A percentile compares a stretch with the other conserved stretches of the same genome.
These are phyloP conservation scores for Colletotrichum lindemuthianum DNA, from an alignment of 2,329 filamentous ascomycete species.

Conservation along the genomic window DNA sequence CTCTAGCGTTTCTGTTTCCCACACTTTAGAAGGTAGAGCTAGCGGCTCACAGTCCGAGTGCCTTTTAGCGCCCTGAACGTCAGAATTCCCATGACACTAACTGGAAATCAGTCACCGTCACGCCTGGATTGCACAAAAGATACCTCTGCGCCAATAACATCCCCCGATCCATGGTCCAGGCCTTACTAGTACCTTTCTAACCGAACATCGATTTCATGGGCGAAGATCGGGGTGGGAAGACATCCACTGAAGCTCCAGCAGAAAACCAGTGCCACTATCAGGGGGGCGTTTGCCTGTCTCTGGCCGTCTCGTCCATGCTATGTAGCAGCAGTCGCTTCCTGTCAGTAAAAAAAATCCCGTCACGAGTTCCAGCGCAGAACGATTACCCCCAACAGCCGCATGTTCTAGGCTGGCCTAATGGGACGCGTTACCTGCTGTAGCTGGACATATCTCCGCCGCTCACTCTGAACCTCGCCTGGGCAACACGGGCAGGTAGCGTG, in stretches of 20 bases:
- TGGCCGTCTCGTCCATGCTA: conserved; percentile 4
- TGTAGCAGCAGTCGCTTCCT: not conserved
- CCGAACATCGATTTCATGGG: conserved; percentile 27
- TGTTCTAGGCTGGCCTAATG: conserved; percentile 31
- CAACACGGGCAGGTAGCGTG: too few relatives aligned
- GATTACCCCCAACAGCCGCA: conserved; percentile 24
- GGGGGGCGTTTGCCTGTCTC: conserved; percentile 3
- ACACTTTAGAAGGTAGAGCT: conserved; percentile 10
- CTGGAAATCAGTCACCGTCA: not conserved
- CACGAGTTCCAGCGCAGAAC: conserved; percentile 19
- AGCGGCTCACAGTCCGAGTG: conserved; percentile 24
- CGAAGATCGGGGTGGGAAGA: conserved; percentile 26
- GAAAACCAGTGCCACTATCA: not conserved
- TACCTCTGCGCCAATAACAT: conserved; percentile 1
- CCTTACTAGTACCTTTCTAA: conserved; percentile 16
- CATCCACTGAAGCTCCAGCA: conserved; percentile 7
- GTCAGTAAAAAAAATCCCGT: conserved; percentile 17
- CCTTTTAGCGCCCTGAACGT: not conserved
- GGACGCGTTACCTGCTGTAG: conserved; percentile 30
- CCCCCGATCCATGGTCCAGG: conserved; percentile 23
- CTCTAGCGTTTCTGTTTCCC: conserved; percentile 16
- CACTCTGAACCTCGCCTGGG: not conserved
- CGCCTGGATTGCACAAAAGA: not conserved
- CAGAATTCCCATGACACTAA: conserved; percentile 2
- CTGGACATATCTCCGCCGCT: conserved; percentile 29